phyloP scores from a whole-genome alignment of 176 grass and related monocot species.

The Calamus simplicifolius region DNA sequence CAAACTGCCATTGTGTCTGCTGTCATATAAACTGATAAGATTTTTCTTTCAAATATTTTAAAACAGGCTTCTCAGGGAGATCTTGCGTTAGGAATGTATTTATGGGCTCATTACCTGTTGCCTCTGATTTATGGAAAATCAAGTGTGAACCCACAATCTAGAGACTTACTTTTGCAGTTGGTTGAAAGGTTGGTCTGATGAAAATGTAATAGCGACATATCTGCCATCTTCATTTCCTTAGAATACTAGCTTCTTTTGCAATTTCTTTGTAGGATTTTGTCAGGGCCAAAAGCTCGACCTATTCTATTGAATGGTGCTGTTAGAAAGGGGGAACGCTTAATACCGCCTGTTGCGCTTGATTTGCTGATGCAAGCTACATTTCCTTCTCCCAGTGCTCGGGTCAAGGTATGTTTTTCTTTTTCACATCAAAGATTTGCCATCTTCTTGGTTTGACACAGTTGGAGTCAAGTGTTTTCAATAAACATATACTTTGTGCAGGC shows the following conservation, averaged over 20 bases:
- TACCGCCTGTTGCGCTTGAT: slow-evolving; percentile 68
- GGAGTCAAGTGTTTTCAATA: too few species aligned
- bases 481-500: slow-evolving; percentile 35
- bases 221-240: too few species aligned
- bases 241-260: not conserved
- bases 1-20: too few species aligned
- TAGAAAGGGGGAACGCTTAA: slow-evolving; percentile 78
- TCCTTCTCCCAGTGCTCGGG: slow-evolving; percentile 41
- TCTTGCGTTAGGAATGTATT: slow-evolving; percentile 67
- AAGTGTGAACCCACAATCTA: slow-evolving; percentile 65
- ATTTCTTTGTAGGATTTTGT: slow-evolving; percentile 48
- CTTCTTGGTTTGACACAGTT: too few species aligned
- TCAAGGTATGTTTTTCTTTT: slow-evolving; percentile 44
- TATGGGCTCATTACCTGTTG: slow-evolving; percentile 77
- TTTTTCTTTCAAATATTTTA: too few species aligned
- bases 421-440: too few species aligned
- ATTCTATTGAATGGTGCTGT: slow-evolving; percentile 83
- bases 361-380: slow-evolving; percentile 70
- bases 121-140: slow-evolving; percentile 67
- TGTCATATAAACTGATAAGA: too few species aligned
- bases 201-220: not conserved
- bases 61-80: slow-evolving; percentile 69
- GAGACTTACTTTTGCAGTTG: slow-evolving; percentile 88
- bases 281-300: slow-evolving; percentile 57
- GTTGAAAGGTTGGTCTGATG: slow-evolving; percentile 52